Conservation (phyloP, 768 basidiomycete genomes). For the Cystobasidium ongulense region DNA sequence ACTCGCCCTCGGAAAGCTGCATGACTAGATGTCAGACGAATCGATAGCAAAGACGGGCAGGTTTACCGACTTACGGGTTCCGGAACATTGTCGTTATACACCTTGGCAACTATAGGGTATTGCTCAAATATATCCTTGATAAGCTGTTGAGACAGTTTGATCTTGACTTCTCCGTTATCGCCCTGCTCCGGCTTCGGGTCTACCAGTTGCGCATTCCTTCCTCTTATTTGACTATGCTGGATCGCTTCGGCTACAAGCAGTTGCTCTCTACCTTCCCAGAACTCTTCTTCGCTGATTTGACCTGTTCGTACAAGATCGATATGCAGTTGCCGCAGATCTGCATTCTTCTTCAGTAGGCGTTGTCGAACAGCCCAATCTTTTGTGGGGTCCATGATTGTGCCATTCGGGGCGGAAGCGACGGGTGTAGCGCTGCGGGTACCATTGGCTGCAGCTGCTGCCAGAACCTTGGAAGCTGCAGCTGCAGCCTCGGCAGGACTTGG, state of each 20-base stretch:
- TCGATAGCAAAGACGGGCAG: background rate
- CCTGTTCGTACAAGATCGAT: conserved; percentile 76
- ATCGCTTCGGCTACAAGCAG: conserved; percentile 32
- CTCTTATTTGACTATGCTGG: conserved; percentile 25
- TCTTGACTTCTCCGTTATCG: conserved; percentile 76
- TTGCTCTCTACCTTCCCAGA: conserved; percentile 95
- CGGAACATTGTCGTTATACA: conserved; percentile 87
- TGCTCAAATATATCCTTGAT: conserved; percentile 96
- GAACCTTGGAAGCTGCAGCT: background rate
- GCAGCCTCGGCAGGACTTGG: conserved; percentile 2
- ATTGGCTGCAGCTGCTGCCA: conserved; percentile 3
- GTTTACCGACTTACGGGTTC: conserved; percentile 60
- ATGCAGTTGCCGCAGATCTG: conserved; percentile 71
- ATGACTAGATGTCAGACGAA: conserved; percentile 16
- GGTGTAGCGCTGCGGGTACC: conserved; percentile 30
- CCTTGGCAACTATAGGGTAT: conserved; percentile 86
- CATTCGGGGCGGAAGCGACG: conserved; percentile 10
- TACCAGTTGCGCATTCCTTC: conserved; percentile 62
- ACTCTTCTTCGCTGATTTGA: conserved; percentile 83
- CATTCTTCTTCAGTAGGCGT: conserved; percentile 66
- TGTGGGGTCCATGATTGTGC: background rate
- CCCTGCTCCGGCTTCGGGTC: conserved; percentile 79
- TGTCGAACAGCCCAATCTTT: conserved; percentile 53
- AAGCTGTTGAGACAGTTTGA: conserved; percentile 79
- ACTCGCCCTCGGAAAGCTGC: conserved; percentile 79